phyloP scores from a whole-genome alignment of 208 protist genomes.

The Acanthamoeba quina region DNA sequence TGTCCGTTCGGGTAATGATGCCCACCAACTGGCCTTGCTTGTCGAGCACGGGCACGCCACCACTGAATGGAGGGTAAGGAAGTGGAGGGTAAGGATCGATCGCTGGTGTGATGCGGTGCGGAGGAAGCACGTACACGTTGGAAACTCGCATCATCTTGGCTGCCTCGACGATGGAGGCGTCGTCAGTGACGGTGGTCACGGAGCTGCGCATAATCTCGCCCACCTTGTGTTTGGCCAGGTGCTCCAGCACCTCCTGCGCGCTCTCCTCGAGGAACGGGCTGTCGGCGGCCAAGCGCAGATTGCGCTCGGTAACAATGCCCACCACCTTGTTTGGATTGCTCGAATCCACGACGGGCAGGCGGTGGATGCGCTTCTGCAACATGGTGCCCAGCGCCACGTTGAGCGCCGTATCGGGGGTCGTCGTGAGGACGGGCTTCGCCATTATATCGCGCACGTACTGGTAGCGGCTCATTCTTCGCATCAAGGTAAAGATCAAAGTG shows the following conservation, averaged over 20 bases:
- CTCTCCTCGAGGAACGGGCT: slow-evolving; percentile 78
- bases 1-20: slow-evolving; percentile 77
- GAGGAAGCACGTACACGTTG: slow-evolving; percentile 59
- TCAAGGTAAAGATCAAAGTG: background rate
- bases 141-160: slow-evolving; percentile 79
- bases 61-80: background rate
- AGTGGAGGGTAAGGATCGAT: background rate
- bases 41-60: slow-evolving; percentile 79
- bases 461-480: slow-evolving; percentile 64
- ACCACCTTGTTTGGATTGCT: slow-evolving; percentile 20
- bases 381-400: slow-evolving; percentile 56
- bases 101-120: background rate
- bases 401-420: slow-evolving; percentile 43
- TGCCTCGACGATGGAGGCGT: slow-evolving; percentile 74
- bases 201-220: slow-evolving; percentile 70
- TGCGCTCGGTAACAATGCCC: slow-evolving; percentile 81
- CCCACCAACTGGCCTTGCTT: slow-evolving; percentile 72
- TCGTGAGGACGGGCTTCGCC: slow-evolving; percentile 64
- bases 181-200: slow-evolving; percentile 75
- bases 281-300: slow-evolving; percentile 79
- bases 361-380: slow-evolving; percentile 59
- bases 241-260: slow-evolving; percentile 77
- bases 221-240: slow-evolving; percentile 76
- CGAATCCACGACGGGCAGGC: slow-evolving; percentile 70
- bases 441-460: slow-evolving; percentile 58